Evolutionary conservation across 1,284 basidiomycete genomes (phyloP).

Genomic region (Pascua sp.): DNA sequence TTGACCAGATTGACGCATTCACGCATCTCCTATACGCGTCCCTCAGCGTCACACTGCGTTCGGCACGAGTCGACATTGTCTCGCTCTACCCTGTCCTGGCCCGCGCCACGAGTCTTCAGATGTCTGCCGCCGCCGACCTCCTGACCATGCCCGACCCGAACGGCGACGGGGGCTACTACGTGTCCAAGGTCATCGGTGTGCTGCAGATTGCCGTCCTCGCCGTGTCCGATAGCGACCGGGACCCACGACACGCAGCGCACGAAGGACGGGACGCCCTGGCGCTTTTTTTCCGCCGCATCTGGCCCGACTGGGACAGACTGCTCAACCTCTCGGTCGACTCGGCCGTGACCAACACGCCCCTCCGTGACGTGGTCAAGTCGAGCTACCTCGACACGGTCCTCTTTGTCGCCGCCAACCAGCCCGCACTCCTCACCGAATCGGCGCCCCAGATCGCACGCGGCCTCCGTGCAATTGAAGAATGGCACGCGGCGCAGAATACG

Average conservation of each 20-base stretch:
- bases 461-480: constrained; percentile 19
- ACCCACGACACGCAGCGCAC: constrained; percentile 2
- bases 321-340: constrained; percentile 26
- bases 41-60: constrained; percentile 14
- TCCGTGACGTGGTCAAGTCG: constrained; percentile 29
- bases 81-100: constrained; percentile 36
- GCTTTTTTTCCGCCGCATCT: constrained; percentile 34
- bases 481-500: constrained; percentile 1
- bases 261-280: constrained; percentile 17
- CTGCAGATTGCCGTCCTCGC: constrained; percentile 29
- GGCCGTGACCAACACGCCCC: constrained; percentile 32
- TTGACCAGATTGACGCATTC: constrained; percentile 28
- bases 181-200: constrained; percentile 28
- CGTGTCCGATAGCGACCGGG: constrained; percentile 3
- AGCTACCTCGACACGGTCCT: constrained; percentile 36
- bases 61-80: constrained; percentile 16
- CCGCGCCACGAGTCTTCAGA: constrained; percentile 26
- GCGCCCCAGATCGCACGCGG: constrained; percentile 20
- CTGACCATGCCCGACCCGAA: constrained; percentile 26
- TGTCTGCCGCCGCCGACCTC: constrained; percentile 32
- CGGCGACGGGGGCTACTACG: constrained; percentile 30
- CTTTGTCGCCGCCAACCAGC: constrained; percentile 25
- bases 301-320: constrained; percentile 41
- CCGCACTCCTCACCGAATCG: constrained; percentile 23
- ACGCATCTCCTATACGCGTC: constrained; percentile 31